Evolutionary conservation across 495 filamentous ascomycete species (phyloP).

Genomic region (Clohesyomyces aquaticus): DNA sequence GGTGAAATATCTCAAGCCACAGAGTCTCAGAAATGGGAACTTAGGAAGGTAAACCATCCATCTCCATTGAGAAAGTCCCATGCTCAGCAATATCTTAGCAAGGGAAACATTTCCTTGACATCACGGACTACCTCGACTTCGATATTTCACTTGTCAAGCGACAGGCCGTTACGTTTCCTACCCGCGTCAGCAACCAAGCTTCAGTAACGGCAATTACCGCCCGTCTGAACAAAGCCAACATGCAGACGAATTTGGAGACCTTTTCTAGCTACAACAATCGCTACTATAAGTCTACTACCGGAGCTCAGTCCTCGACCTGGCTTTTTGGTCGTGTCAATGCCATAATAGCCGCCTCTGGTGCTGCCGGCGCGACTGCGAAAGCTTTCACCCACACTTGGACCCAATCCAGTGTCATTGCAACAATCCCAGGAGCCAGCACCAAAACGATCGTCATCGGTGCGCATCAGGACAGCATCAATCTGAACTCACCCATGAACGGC

Average conservation of each 20-base stretch:
- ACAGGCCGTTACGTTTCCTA: slow-evolving; percentile 64
- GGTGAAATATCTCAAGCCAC: slow-evolving; percentile 82
- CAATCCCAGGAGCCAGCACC: slow-evolving; percentile 81
- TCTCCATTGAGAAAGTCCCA: slow-evolving; percentile 45
- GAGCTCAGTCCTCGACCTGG: slow-evolving; percentile 88
- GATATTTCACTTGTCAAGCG: slow-evolving; percentile 48
- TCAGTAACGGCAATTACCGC: slow-evolving; percentile 66
- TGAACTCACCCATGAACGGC: slow-evolving; percentile 81
- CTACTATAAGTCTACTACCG: slow-evolving; percentile 85
- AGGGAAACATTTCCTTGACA: slow-evolving; percentile 89
- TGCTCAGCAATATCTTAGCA: slow-evolving; percentile 54
- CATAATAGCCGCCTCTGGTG: slow-evolving; percentile 70
- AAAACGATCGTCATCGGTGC: slow-evolving; percentile 78
- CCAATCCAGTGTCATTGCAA: slow-evolving; percentile 88
- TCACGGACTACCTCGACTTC: slow-evolving; percentile 71
- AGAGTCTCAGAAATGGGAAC: slow-evolving; percentile 65
- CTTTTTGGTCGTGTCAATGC: slow-evolving; percentile 73
- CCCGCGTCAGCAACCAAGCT: slow-evolving; percentile 63
- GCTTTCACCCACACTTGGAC: slow-evolving; percentile 82
- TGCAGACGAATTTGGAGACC: slow-evolving; percentile 65
- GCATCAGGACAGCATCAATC: slow-evolving; percentile 85
- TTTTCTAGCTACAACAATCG: slow-evolving; percentile 83
- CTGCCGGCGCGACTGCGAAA: slow-evolving; percentile 66
- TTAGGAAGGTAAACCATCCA: slow-evolving; percentile 78
- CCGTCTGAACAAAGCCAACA: slow-evolving; percentile 71